Evolutionary conservation across 345 rosid genomes (phyloP).

Genomic region (Pugionium dolabratum): DNA sequence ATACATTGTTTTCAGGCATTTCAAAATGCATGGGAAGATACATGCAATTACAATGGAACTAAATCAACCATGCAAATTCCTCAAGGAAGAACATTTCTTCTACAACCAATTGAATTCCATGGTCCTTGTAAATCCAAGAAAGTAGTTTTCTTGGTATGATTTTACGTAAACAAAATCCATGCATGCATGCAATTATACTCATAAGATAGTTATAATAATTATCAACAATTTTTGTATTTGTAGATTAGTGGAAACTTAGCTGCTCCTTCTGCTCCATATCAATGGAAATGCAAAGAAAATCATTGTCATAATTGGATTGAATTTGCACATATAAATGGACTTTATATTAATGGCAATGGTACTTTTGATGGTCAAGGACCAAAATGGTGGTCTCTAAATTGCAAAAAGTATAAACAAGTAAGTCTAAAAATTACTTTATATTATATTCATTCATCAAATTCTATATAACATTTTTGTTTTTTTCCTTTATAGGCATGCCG

Average conservation of each 20-base stretch:
- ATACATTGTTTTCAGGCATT: constrained; percentile 38
- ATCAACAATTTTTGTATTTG: too few relatives aligned
- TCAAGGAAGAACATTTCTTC: constrained; percentile 34
- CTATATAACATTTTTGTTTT: not conserved
- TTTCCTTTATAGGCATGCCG: constrained; percentile 41
- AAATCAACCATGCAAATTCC: constrained; percentile 39
- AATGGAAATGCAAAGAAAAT: constrained; percentile 41
- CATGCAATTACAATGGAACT: constrained; percentile 35
- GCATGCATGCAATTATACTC: too few relatives aligned
- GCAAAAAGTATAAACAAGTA: constrained; percentile 36
- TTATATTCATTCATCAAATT: not conserved
- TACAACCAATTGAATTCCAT: constrained; percentile 43
- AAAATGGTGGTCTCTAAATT: constrained; percentile 49
- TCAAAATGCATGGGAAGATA: constrained; percentile 43
- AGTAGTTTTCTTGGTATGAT: constrained; percentile 36
- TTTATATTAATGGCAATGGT: constrained; percentile 47
- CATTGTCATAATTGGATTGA: constrained; percentile 42
- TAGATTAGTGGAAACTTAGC: constrained; percentile 44
- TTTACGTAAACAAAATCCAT: too few relatives aligned
- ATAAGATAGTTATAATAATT: too few relatives aligned
- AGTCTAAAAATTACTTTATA: not conserved
- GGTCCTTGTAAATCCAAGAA: constrained; percentile 45
- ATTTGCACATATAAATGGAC: constrained; percentile 44
- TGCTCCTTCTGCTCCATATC: constrained; percentile 44
- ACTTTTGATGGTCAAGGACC: constrained; percentile 51